Evolutionary conservation across 139 green algal species (phyloP).

Genomic region (Yamagishiella unicocca): DNA sequence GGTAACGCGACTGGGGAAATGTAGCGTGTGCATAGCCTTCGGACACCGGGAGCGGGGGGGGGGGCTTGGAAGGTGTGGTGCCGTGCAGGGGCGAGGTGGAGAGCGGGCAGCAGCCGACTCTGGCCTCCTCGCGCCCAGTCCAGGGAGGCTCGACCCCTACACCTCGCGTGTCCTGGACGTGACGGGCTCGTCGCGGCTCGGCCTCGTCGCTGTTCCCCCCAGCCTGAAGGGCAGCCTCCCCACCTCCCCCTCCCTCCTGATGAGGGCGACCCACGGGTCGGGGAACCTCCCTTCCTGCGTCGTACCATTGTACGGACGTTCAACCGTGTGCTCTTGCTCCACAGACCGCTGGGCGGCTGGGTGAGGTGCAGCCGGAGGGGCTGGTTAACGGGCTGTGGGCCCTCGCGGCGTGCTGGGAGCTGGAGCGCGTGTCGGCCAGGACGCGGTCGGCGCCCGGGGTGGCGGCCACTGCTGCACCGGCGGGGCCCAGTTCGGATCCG

Average conservation of each 20-base stretch:
- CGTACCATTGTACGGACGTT: too few species aligned
- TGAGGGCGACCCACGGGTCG: too few species aligned
- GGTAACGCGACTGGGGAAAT: too few species aligned
- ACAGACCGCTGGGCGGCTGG: slow-evolving; percentile 24
- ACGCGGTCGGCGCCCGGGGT: background rate
- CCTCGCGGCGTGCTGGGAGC: slow-evolving; percentile 16
- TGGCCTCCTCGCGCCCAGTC: background rate
- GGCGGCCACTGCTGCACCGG: background rate
- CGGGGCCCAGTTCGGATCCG: background rate
- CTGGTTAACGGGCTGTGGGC: slow-evolving; percentile 35
- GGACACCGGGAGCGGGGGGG: background rate
- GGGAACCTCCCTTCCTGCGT: background rate
- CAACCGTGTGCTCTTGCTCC: too few species aligned
- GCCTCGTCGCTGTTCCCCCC: too few species aligned
- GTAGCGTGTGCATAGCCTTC: too few species aligned
- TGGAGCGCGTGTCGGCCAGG: background rate
- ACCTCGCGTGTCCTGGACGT: too few species aligned
- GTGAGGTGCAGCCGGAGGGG: background rate
- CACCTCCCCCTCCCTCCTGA: too few species aligned
- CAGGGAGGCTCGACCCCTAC: background rate
- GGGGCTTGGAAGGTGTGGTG: too few species aligned
- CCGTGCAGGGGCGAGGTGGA: too few species aligned
- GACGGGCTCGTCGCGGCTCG: too few species aligned
- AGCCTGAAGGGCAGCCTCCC: too few species aligned
- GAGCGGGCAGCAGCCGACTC: background rate